Percentiles rank a stretch among this genome's conserved stretches.
phyloP scores from a whole-genome alignment of 73 alveolate species.

The Symbiodinium natans region DNA sequence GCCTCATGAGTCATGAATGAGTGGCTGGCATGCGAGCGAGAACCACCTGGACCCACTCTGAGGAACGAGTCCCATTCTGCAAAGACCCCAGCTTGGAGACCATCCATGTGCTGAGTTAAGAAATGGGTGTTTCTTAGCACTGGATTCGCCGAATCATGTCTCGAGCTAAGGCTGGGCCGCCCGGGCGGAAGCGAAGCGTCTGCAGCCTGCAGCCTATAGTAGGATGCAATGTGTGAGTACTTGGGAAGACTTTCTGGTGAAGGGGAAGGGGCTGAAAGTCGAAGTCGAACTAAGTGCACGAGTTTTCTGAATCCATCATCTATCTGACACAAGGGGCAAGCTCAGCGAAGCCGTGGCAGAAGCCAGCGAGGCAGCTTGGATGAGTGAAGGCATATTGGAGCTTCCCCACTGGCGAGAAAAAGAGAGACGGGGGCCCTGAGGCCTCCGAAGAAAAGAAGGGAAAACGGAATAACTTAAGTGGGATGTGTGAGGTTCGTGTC shows the following conservation, averaged over 20 bases:
- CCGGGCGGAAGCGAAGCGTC: slow-evolving; percentile 67
- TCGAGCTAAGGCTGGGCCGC: slow-evolving; percentile 56
- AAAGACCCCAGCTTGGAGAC: neutral
- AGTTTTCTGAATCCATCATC: neutral
- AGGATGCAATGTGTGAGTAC: neutral
- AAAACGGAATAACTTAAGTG: no score
- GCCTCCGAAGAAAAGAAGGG: no score
- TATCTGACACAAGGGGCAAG: slow-evolving; percentile 21
- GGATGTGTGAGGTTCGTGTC: no score
- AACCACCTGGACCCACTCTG: no score
- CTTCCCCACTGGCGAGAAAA: neutral
- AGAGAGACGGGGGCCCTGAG: no score
- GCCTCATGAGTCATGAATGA: neutral
- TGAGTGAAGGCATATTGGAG: neutral
- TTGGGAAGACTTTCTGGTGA: no score
- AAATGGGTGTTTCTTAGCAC: no score
- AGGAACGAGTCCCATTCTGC: slow-evolving; percentile 7
- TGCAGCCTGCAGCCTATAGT: slow-evolving; percentile 32
- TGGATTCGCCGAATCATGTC: neutral
- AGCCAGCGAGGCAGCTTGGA: slow-evolving; percentile 53
- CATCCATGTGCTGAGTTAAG: no score
- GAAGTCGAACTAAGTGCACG: neutral
- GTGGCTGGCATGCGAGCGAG: no score
- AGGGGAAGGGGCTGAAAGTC: neutral
- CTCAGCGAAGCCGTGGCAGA: slow-evolving; percentile 50